A percentile compares a stretch with the other conserved stretches of the same genome.
These are phyloP conservation scores for Suillus spraguei DNA, from an alignment of 768 basidiomycete genomes.

Conservation along the genomic window DNA sequence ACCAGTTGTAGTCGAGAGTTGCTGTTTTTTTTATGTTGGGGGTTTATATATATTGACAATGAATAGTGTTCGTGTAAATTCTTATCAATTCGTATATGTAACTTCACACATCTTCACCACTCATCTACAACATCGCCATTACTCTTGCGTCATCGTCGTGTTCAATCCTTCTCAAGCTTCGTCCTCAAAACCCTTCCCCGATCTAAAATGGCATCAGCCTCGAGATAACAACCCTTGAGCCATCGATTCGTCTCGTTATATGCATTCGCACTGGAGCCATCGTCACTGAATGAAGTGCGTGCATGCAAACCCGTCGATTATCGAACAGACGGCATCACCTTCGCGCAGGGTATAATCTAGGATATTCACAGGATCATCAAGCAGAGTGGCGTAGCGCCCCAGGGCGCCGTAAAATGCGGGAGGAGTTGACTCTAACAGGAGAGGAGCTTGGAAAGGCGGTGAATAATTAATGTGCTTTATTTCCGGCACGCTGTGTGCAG, in stretches of 20 bases:
- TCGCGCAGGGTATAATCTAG: conserved; percentile 72
- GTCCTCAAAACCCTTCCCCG: conserved; percentile 54
- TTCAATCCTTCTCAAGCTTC: conserved; percentile 14
- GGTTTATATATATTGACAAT: neutral
- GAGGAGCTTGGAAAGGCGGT: conserved; percentile 92
- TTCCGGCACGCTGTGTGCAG: conserved; percentile 17
- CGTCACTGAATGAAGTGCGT: conserved; percentile 69
- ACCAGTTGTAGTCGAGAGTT: conserved; percentile 42
- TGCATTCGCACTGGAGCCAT: conserved; percentile 25
- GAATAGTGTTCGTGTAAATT: no score
- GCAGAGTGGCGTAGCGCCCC: conserved; percentile 53
- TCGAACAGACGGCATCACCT: conserved; percentile 93
- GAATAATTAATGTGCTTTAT: conserved; percentile 86
- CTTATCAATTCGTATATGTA: neutral
- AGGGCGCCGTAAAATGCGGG: conserved; percentile 65
- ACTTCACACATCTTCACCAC: neutral
- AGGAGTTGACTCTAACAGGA: conserved; percentile 53
- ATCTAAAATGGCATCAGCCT: conserved; percentile 66
- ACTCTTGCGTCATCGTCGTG: neutral
- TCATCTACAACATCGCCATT: neutral
- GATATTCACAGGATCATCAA: conserved; percentile 53
- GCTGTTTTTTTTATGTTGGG: conserved; percentile 1
- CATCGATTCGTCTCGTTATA: conserved; percentile 66
- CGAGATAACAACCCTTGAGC: conserved; percentile 88
- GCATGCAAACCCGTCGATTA: conserved; percentile 91